These are phyloP conservation scores for Saccharomycopsis javanensis DNA, from an alignment of 805 yeast genomes.

Conservation along the genomic window DNA sequence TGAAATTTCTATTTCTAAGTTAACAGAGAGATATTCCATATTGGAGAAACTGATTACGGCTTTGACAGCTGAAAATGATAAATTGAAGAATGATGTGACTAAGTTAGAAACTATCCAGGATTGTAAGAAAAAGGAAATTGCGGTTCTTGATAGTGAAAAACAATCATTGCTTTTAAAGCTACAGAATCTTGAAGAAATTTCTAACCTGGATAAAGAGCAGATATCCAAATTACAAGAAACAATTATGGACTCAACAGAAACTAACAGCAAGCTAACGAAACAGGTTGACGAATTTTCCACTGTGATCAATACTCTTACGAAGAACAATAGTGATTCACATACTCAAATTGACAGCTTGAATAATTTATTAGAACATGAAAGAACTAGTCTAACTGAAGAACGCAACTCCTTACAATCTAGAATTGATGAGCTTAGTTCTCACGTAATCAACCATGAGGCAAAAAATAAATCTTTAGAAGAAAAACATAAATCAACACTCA, in stretches of 20 bases:
- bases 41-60: background rate
- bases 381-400: background rate
- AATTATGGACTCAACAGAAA: background rate
- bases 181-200: background rate
- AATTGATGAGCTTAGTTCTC: background rate
- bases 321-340: background rate
- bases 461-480: background rate
- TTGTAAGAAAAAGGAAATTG: background rate
- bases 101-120: background rate
- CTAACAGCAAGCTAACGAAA: background rate
- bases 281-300: background rate
- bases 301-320: background rate
- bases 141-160: background rate
- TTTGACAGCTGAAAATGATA: conserved; percentile 25
- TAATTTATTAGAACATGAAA: background rate
- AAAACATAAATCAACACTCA: background rate
- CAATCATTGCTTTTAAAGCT: background rate
- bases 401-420: background rate
- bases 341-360: background rate
- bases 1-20: background rate
- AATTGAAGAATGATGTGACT: conserved; percentile 16
- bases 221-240: background rate
- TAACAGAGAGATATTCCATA: conserved; percentile 3
- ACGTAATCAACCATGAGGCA: background rate
- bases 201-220: background rate